Evolutionary conservation across 345 rosid genomes (phyloP), one percentile per base, ranked within the genome.

Genomic region (Capsella bursapastoris): DNA sequence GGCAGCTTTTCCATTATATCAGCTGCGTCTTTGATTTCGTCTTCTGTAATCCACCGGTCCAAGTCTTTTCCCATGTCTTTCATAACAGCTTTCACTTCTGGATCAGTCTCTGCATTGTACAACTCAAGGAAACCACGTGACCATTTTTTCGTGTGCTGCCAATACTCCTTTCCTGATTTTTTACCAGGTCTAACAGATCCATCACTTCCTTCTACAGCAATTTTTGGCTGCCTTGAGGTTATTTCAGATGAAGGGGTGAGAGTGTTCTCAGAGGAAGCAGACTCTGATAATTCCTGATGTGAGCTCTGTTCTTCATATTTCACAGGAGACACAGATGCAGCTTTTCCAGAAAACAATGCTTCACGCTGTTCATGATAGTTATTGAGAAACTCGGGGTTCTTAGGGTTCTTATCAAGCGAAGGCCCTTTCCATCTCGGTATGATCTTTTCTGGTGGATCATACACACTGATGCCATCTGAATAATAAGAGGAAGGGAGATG

Each of bases 111-210:
- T 38, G 92, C 89, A 74, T 85, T 93, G 72, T 86, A 93, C 68
- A 89, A 68, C 68, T 93, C 97, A 57, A 87, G 63, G 75, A 90
- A 93, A 55, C 88, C 98, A 22, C 84, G 89, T 25, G 98, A 85
- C 93, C 96, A 89, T 85, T 90, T 93, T 88, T 89, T 93, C 2
- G 98, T 90, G 84, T 93, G 96, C 61, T 86, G 84, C 98, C 96
- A 90, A 72, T 57, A 93, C 82, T 93, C 98, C 80, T 88, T 93
- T 25, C 96, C 98, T 37, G 85, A 79, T 70, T 84, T 93, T 71
- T 89, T 87, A 22, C 98, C 98, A 38, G 93, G 77, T 84, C 68
- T 90, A 58, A 86, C 43, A 52, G 98, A 89, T 57, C 98, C 97
- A 53, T 93, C 96, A 75, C 98, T 93, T 66, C 92, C 83, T 82